Conservation (phyloP, 208 protist genomes). For the Leishmania turanica region DNA sequence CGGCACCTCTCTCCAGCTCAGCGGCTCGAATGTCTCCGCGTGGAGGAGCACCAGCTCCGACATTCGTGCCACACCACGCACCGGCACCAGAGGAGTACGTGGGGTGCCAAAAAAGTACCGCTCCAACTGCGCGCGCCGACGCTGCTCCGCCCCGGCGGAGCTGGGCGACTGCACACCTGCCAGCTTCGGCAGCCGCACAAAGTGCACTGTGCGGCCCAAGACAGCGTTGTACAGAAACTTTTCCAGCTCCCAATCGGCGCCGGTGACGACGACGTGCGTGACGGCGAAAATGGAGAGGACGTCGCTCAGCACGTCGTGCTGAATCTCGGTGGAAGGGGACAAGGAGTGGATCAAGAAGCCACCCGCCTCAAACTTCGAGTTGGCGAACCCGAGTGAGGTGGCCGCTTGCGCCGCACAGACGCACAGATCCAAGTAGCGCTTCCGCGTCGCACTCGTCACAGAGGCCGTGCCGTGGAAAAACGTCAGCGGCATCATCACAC, state of each 20-base stretch:
- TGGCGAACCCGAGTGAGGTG: constrained; percentile 47
- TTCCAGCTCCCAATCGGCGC: constrained; percentile 60
- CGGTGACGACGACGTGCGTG: constrained; percentile 79
- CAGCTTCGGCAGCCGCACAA: constrained; percentile 55
- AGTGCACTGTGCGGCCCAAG: constrained; percentile 42
- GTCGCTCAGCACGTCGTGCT: constrained; percentile 66
- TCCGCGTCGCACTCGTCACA: constrained; percentile 51
- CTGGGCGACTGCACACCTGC: constrained; percentile 38
- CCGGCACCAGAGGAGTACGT: constrained; percentile 51
- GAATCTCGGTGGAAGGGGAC: constrained; percentile 62
- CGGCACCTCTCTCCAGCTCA: constrained; percentile 57
- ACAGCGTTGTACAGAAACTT: constrained; percentile 45
- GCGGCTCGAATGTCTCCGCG: constrained; percentile 52
- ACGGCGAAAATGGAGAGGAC: constrained; percentile 75
- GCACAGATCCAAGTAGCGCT: constrained; percentile 86
- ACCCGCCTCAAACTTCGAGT: constrained; percentile 56
- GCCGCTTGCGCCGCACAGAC: constrained; percentile 51
- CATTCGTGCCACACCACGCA: constrained; percentile 58
- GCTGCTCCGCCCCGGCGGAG: constrained; percentile 19
- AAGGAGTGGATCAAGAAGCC: constrained; percentile 84
- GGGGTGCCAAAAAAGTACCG: constrained; percentile 76
- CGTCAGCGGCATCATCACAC: constrained; percentile 68
- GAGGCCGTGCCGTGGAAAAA: constrained; percentile 79
- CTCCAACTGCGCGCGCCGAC: constrained; percentile 48
- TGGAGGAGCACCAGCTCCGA: constrained; percentile 73